Base-by-base conservation (phyloP, 257 asterid genomes). In the Solanum sitiens region DNA sequence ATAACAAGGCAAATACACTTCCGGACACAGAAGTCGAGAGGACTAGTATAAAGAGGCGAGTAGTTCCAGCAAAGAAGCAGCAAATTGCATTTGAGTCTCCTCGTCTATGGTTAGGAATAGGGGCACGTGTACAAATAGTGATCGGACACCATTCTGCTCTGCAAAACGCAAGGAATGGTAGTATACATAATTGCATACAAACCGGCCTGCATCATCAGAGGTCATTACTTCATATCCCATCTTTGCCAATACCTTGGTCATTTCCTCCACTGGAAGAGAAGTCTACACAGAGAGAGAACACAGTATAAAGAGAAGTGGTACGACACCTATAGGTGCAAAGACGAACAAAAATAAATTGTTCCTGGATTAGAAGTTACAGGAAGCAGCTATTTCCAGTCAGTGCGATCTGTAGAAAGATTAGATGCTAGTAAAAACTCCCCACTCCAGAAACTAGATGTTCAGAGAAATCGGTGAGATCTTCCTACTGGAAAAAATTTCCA, bases 11-110 rank as follows among this genome's bases (percentile, higher is more conserved):
- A 87, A 68, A 53, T 47, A 73, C 65, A 63, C 70, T 76, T 56
- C 33, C 30, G 23, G 50, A 14, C 56, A 71, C 33, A 79, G 32
- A 73, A 4, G 68, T 75, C n/a, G 76, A 83, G 76, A 83, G 87
- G 86, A 83, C 91, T 93, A 95, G 88, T 74, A 89, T 87, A 89
- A 70, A 86, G 98, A 89, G 50, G 96, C 95, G 37, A 97, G 96
- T 88, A 93, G 90, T 94, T 94, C 98, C 93, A 95, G 68, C 83
- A 97, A 93, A 67, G 94, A 88, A 61, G 98, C 97, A 86, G 95
- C 98, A 90, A 96, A 97, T 88, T 90, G 98, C 98, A 97, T 95
- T 88, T 97, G 99, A n/a, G 97, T 95, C 89, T 95, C 98, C 94
- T 95, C 95, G 10, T 94, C 98, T 70, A 95, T 91, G 25, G 97